Conservation (phyloP, 129 eudicot species). For the Chrysanthemum makinoi region DNA sequence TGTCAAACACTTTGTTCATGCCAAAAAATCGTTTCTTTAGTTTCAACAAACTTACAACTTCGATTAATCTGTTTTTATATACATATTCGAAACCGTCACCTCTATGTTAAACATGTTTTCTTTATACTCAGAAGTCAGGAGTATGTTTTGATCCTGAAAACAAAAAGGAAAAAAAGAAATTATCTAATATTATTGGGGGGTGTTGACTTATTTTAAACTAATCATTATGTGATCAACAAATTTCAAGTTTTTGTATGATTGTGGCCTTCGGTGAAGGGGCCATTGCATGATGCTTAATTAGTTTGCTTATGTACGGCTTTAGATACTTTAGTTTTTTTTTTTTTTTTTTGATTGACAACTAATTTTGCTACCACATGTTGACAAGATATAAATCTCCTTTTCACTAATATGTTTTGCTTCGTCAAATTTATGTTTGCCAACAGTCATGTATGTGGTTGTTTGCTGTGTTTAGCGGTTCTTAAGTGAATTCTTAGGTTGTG, state of each 20-base stretch:
- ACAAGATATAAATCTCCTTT: too few relatives aligned
- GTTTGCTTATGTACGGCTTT: constrained; percentile 7
- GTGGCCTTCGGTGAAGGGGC: background rate
- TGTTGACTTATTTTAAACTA: constrained; percentile 25
- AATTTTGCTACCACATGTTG: background rate
- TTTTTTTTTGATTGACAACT: background rate
- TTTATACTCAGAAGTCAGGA: background rate
- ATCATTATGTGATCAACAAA: constrained; percentile 24
- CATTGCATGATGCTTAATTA: constrained; percentile 5
- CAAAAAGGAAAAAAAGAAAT: background rate
- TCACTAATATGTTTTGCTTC: too few relatives aligned
- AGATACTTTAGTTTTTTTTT: background rate
- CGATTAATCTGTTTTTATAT: too few relatives aligned
- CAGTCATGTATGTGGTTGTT: too few relatives aligned
- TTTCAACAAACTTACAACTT: too few relatives aligned
- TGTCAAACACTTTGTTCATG: too few relatives aligned
- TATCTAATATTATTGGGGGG: background rate
- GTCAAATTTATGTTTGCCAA: too few relatives aligned
- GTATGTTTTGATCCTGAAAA: background rate
- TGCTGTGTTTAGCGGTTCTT: too few relatives aligned
- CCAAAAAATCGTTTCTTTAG: too few relatives aligned
- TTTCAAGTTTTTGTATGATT: constrained; percentile 29
- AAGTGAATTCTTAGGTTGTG: too few relatives aligned
- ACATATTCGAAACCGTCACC: too few relatives aligned
- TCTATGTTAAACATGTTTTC: too few relatives aligned